A percentile compares a stretch with the other conserved stretches of the same genome.
These are phyloP conservation scores for Podaxis sp. DNA, from an alignment of 768 basidiomycete species.

Conservation along the genomic window DNA sequence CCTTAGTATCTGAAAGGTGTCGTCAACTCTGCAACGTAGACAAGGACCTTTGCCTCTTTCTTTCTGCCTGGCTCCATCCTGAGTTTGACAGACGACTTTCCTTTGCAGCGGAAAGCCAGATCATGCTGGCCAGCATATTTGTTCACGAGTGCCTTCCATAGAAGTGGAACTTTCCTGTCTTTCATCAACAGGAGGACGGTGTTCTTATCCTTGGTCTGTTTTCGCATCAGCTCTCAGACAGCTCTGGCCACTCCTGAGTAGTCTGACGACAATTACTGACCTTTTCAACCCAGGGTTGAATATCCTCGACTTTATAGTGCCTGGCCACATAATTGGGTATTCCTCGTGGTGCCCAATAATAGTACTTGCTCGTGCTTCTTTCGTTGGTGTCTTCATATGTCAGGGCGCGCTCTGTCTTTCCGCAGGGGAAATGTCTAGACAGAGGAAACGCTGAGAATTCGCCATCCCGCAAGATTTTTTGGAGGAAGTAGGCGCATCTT, in stretches of 20 bases:
- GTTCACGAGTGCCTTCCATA: constrained; percentile 78
- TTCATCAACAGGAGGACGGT: constrained; percentile 71
- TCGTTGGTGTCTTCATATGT: constrained; percentile 64
- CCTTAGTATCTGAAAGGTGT: constrained; percentile 67
- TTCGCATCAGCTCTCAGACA: neutral
- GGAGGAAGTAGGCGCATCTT: constrained; percentile 48
- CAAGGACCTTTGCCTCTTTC: constrained; percentile 64
- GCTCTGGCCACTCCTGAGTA: neutral
- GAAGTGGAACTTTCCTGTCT: constrained; percentile 69
- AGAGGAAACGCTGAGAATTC: neutral
- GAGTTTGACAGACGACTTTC: constrained; percentile 53
- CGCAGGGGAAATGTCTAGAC: constrained; percentile 76
- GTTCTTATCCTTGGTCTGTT: constrained; percentile 36
- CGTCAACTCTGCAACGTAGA: constrained; percentile 63
- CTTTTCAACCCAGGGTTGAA: constrained; percentile 66
- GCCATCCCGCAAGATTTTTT: neutral
- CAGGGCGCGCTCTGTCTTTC: constrained; percentile 56
- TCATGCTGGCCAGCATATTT: constrained; percentile 62
- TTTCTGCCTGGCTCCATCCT: constrained; percentile 56
- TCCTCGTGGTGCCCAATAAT: constrained; percentile 73
- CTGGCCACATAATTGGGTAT: constrained; percentile 70
- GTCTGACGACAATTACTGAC: constrained; percentile 37
- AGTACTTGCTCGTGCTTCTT: constrained; percentile 60
- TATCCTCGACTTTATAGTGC: constrained; percentile 51
- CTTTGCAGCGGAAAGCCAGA: constrained; percentile 62